Evolutionary conservation across 2,329 filamentous ascomycete genomes (phyloP), one percentile per base, ranked within the genome.

Genomic region (Aureobasidium pullulans): DNA sequence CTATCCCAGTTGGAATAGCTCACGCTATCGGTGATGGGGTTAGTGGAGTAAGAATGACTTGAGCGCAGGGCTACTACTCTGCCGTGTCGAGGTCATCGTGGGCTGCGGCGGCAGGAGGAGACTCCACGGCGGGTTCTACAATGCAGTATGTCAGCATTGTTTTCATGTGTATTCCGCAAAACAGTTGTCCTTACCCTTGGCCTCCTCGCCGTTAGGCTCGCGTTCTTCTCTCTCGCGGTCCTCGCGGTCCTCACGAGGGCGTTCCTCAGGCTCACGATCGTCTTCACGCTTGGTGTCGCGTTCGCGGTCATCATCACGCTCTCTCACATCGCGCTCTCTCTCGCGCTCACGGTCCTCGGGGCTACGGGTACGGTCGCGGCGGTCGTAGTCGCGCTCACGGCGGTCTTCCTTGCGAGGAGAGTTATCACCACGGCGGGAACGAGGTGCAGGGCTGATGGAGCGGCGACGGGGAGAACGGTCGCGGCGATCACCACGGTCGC

Each of bases 81-180:
- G 92, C 93, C 71, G 94, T 92, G 74, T 99, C 94, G 72, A 97
- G 84, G 71, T 99, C 94, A 73, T 99, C 94, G 70, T 96, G 90
- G 67, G 85, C 87, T 64, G 89, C 86, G 10, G 43, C 37, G 13
- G 54, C 54, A 64, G 89, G 88, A 68, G 89, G 88, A 68, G 89
- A 90, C 66, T 95, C 90, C 68, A 87, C 77, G 71, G 83, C 73
- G 66, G 75, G 77, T 75, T 67, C 58, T 57, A 50, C 23, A 16
- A 2, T 3, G 48, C 64, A 59, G 64, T 66, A 64, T 69, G 32
- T 71, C 62, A 70, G 63, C 28, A 64, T 66, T 68, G 5, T n/a
- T 6, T 10, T 23, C 3, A 69, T 63, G 65, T 6, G 15, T 11
- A 13, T 28, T n/a, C 16, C 59, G 28, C 62, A 62, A 60, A 67